phyloP scores from a whole-genome alignment of 2,329 filamentous ascomycete genomes.

The Bipolaris sorokiniana region DNA sequence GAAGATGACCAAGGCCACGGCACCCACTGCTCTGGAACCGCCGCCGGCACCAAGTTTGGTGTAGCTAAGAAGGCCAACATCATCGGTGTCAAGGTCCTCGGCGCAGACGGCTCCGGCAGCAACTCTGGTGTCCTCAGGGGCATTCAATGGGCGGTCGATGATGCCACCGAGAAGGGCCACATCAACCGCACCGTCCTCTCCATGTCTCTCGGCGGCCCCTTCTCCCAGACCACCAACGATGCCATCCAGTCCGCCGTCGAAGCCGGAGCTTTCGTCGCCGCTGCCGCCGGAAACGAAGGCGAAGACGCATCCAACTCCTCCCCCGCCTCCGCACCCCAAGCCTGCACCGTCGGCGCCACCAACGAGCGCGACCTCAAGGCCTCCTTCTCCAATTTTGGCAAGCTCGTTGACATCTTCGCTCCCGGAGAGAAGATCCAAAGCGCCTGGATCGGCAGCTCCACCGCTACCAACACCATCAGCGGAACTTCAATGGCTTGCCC shows the following conservation, averaged over 20 bases:
- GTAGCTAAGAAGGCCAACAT: conserved; percentile 44
- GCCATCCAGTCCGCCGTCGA: conserved; percentile 32
- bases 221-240: conserved; percentile 30
- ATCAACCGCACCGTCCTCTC: conserved; percentile 12
- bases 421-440: conserved; percentile 47
- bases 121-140: conserved; percentile 36
- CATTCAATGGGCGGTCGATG: conserved; percentile 29
- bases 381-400: conserved; percentile 23
- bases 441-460: conserved; percentile 47
- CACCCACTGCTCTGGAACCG: conserved; percentile 26
- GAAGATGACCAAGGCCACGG: conserved; percentile 33
- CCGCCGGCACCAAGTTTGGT: conserved; percentile 37
- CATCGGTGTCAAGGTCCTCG: conserved; percentile 47
- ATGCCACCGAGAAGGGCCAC: conserved; percentile 18
- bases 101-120: conserved; percentile 29
- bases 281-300: conserved; percentile 37
- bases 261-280: conserved; percentile 36
- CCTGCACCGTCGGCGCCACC: conserved; percentile 39
- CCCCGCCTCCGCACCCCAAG: conserved; percentile 37
- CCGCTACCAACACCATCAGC: conserved; percentile 6
- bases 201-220: conserved; percentile 28
- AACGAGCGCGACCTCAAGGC: conserved; percentile 14
- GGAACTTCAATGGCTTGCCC: conserved; percentile 15
- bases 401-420: conserved; percentile 41
- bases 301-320: conserved; percentile 28